Percentiles rank a stretch among this genome's conserved stretches.
Conservation (phyloP, 768 basidiomycete genomes). For the Boletus patriciae region DNA sequence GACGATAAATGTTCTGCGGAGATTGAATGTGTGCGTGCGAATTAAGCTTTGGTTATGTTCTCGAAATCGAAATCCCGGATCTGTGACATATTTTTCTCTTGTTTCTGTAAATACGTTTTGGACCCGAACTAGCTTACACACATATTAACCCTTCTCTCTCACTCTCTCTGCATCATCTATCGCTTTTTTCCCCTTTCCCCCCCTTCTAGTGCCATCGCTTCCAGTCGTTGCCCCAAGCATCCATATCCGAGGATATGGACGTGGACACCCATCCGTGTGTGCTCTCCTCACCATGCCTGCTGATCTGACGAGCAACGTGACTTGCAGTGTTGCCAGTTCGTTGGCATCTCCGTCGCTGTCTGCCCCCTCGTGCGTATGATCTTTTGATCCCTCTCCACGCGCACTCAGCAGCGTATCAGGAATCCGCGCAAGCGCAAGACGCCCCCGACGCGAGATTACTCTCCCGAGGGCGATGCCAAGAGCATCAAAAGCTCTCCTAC, state of each 20-base stretch:
- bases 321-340: constrained; percentile 13
- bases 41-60: constrained; percentile 40
- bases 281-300: not conserved
- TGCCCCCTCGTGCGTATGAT: constrained; percentile 21
- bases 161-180: constrained; percentile 14
- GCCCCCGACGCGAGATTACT: constrained; percentile 26
- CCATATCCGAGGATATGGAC: constrained; percentile 22
- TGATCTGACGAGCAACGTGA: constrained; percentile 19
- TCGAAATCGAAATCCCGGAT: constrained; percentile 41
- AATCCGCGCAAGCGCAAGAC: constrained; percentile 43
- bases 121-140: constrained; percentile 36
- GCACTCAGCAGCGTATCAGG: constrained; percentile 21
- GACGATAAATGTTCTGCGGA: constrained; percentile 32
- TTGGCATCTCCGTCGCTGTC: constrained; percentile 16
- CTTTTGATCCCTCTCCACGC: constrained; percentile 19
- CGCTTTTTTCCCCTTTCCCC: constrained; percentile 8
- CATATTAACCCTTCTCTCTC: constrained; percentile 34
- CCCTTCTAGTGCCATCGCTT: constrained; percentile 3
- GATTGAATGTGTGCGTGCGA: constrained; percentile 36
- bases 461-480: constrained; percentile 16
- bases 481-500: constrained; percentile 9
- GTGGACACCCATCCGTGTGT: constrained; percentile 20
- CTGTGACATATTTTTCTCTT: constrained; percentile 43
- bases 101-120: constrained; percentile 42
- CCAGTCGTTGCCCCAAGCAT: constrained; percentile 1